Evolutionary conservation across 805 yeast genomes (phyloP).

Genomic region (Lipomyces yamanashiensis): DNA sequence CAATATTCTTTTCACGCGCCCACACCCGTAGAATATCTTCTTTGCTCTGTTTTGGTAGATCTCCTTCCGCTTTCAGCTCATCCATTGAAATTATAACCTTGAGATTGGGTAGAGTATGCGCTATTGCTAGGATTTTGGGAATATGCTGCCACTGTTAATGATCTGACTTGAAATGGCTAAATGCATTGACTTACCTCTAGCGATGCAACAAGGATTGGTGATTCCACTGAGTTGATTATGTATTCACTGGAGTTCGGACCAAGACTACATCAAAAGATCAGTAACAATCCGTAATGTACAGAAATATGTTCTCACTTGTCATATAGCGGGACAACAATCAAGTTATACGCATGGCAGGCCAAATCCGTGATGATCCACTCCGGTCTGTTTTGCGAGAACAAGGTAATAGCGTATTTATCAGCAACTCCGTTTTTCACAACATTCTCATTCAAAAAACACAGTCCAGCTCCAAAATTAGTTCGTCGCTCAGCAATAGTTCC

Average conservation of each 20-base stretch:
- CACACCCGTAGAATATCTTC: slow-evolving; percentile 40
- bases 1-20: slow-evolving; percentile 42
- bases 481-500: slow-evolving; percentile 51
- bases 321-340: slow-evolving; percentile 58
- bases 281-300: neutral
- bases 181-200: slow-evolving; percentile 40
- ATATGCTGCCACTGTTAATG: slow-evolving; percentile 48
- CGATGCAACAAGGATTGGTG: slow-evolving; percentile 64
- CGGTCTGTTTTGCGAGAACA: slow-evolving; percentile 61
- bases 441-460: slow-evolving; percentile 48
- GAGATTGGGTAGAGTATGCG: slow-evolving; percentile 50
- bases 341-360: slow-evolving; percentile 65
- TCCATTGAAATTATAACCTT: slow-evolving; percentile 65
- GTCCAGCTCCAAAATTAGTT: slow-evolving; percentile 60
- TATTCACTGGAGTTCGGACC: slow-evolving; percentile 66
- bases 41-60: slow-evolving; percentile 40
- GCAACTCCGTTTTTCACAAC: slow-evolving; percentile 38
- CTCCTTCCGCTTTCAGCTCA: slow-evolving; percentile 46
- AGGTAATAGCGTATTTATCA: slow-evolving; percentile 55
- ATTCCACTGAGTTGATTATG: slow-evolving; percentile 63
- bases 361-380: slow-evolving; percentile 76
- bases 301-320: slow-evolving; percentile 42
- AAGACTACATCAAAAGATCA: slow-evolving; percentile 45
- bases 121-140: slow-evolving; percentile 53
- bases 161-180: too few relatives aligned